These are phyloP conservation scores for Closterium sp. DNA, from an alignment of 139 green algal genomes.

Conservation along the genomic window DNA sequence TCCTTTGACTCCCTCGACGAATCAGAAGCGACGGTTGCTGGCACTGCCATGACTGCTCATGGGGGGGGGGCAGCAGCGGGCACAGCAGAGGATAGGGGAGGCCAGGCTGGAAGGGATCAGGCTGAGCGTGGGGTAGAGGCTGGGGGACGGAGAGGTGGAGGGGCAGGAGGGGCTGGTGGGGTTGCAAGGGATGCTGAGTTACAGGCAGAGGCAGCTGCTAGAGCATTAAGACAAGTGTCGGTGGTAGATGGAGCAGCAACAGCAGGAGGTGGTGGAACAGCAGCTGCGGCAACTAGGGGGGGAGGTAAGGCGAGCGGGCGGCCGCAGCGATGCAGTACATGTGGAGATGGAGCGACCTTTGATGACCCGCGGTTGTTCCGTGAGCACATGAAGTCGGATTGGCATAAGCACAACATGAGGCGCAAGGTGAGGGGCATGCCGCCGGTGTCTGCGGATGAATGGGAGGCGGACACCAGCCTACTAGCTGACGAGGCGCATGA, in stretches of 20 bases:
- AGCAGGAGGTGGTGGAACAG: background rate
- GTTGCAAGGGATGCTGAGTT: background rate
- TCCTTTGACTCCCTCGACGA: conserved; percentile 23
- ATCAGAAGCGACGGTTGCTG: background rate
- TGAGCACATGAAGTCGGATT: conserved; percentile 84
- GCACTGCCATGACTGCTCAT: background rate
- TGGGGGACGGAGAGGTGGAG: conserved; percentile 12
- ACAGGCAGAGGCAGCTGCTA: background rate
- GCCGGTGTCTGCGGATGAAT: conserved; percentile 60
- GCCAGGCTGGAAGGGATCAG: background rate
- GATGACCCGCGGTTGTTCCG: conserved; percentile 65
- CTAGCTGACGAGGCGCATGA: background rate
- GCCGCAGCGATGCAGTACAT: conserved; percentile 48
- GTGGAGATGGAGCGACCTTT: conserved; percentile 54
- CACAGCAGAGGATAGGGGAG: background rate
- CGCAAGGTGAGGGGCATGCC: conserved; percentile 60
- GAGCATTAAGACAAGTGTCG: background rate
- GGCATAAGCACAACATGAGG: conserved; percentile 86
- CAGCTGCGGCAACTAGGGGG: conserved; percentile 3
- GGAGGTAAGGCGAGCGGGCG: background rate
- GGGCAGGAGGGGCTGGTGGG: background rate
- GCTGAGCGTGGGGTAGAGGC: background rate
- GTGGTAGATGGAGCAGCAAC: background rate
- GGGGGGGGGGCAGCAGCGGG: background rate
- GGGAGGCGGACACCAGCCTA: conserved; percentile 19